Evolutionary conservation across 1,139 yeast species (phyloP).

Genomic region (Suhomyces yuchorum): DNA sequence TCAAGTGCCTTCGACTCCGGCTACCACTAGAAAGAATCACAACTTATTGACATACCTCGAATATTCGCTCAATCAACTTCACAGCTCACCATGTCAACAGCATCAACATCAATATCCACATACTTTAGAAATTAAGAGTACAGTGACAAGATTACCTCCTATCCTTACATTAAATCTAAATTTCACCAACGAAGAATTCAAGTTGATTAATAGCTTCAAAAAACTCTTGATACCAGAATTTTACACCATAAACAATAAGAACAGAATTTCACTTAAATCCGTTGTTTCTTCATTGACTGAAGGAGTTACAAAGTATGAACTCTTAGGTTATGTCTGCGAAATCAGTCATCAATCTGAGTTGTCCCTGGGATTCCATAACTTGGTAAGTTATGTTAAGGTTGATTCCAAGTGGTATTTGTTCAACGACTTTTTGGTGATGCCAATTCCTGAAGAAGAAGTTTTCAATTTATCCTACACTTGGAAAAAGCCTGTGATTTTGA

Average conservation of each 20-base stretch:
- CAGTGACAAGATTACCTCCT: slow-evolving; percentile 61
- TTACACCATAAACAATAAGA: slow-evolving; percentile 36
- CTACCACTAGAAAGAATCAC: slow-evolving; percentile 23
- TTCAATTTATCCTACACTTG: slow-evolving; percentile 69
- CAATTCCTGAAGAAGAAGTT: slow-evolving; percentile 71
- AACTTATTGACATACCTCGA: slow-evolving; percentile 27
- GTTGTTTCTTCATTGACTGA: slow-evolving; percentile 32
- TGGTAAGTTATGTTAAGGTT: slow-evolving; percentile 62
- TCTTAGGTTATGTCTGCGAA: slow-evolving; percentile 71
- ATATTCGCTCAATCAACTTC: slow-evolving; percentile 23
- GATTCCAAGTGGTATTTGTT: slow-evolving; percentile 75
- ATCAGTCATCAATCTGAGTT: slow-evolving; percentile 57
- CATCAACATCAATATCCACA: slow-evolving; percentile 36
- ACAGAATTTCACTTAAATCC: slow-evolving; percentile 38
- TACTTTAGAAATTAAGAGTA: slow-evolving; percentile 52
- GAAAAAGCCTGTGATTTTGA: slow-evolving; percentile 79
- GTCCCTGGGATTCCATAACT: slow-evolving; percentile 51
- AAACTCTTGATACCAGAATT: slow-evolving; percentile 67
- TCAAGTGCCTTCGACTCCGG: slow-evolving; percentile 16
- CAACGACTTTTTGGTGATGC: slow-evolving; percentile 89
- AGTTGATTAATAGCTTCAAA: slow-evolving; percentile 34
- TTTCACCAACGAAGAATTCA: slow-evolving; percentile 53
- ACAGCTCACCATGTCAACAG: slow-evolving; percentile 21
- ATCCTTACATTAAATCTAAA: slow-evolving; percentile 64
- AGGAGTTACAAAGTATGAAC: slow-evolving; percentile 50